phyloP scores from a whole-genome alignment of 2,329 filamentous ascomycete genomes.

The Xylaria sp. region DNA sequence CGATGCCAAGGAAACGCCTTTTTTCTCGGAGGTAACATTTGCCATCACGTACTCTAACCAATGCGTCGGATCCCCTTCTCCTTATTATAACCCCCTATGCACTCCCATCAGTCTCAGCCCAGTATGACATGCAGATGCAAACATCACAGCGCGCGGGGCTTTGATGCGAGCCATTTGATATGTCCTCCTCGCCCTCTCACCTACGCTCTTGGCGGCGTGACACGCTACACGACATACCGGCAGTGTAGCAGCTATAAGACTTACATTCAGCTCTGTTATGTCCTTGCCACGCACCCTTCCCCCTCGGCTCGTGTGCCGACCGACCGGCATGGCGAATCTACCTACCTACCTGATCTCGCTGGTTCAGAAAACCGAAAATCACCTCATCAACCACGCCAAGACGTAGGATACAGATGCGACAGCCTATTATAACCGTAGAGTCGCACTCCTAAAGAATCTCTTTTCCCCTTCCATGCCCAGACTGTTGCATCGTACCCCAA shows the following conservation, averaged over 20 bases:
- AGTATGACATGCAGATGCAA: too few species aligned
- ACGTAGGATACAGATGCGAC: too few species aligned
- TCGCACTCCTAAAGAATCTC: too few species aligned
- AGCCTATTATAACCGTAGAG: too few species aligned
- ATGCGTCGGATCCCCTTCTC: not conserved
- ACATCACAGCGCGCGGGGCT: too few species aligned
- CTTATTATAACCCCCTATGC: too few species aligned
- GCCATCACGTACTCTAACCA: not conserved
- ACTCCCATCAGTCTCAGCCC: too few species aligned
- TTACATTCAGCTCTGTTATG: not conserved
- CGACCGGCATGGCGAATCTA: not conserved
- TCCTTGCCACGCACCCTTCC: not conserved
- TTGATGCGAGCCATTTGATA: not conserved
- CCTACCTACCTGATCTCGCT: not conserved
- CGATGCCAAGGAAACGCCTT: not conserved
- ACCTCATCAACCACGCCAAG: not conserved
- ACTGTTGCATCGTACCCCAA: too few species aligned
- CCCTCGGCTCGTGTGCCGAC: not conserved
- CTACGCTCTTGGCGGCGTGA: constrained; percentile 7
- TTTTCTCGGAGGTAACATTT: not conserved
- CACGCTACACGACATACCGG: not conserved
- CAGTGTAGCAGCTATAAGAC: constrained; percentile 4
- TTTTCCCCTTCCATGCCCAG: too few species aligned
- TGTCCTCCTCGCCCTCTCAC: not conserved
- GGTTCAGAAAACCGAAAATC: not conserved